Base-by-base conservation (phyloP, 202 grass and related monocot species). In the Hordeum pubiflorum region DNA sequence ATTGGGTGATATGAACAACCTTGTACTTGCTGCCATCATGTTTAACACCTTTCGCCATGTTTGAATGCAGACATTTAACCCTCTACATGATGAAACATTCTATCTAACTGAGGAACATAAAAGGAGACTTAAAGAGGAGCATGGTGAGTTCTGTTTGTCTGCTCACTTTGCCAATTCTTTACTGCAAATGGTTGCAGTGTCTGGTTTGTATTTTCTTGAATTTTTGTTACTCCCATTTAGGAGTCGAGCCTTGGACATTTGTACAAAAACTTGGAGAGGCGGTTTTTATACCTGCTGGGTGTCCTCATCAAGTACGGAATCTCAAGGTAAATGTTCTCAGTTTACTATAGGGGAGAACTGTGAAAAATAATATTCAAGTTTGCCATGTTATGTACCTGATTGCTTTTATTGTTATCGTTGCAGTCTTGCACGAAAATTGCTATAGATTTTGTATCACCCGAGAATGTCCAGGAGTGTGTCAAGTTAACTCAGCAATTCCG, bases 341-440 rank as follows among this genome's bases (percentile, higher is more conserved):
- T 58, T 52, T 26, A 29, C 27, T 29, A 39, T 75, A 71, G 15
- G 40, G 54, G n/a, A 58, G 14, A 74, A 6, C 9, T 50, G 22
- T 41, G 20, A 48, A 27, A 80, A 58, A 57, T 66, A 40, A 18
- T 58, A 59, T 15, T 56, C 5, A 78, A 84, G 43, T 79, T 81
- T 63, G 14, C 22, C 63, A 70, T 76, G 14, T 46, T 85, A 13
- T 48, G 46, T 79, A 50, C 21, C 37, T 86, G 18, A 70, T 48
- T 68, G 9, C 1, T 24, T 27, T 34, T 61, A 38, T 33, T 65
- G 41, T 18, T 69, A 43, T 71, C 1, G 3, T 48, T 93, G 74
- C 84, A 97, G 90, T 93, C 90, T 11, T 97, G 93, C 76, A 91
- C 90, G 24, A 97, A 97, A 82, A 85, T 97, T 78, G 93, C 93